Evolutionary conservation across 2,329 filamentous ascomycete species (phyloP).

Genomic region (Aureobasidium sp.): DNA sequence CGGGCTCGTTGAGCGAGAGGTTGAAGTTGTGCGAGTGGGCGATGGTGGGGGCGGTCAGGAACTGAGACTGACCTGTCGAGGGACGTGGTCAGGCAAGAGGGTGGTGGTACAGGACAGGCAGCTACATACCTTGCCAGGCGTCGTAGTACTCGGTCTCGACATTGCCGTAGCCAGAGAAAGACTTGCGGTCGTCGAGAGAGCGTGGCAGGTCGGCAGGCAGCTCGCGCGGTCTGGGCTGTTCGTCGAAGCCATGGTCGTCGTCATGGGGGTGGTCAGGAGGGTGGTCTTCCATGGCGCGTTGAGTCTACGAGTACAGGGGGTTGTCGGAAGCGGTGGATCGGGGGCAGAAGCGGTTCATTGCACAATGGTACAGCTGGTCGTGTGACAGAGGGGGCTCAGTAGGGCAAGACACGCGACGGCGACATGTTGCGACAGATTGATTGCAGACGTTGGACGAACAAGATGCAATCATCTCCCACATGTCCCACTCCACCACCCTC

Average conservation of each 20-base stretch:
- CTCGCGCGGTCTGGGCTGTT: conserved; percentile 25
- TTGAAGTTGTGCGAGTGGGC: conserved; percentile 81
- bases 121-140: conserved; percentile 79
- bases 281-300: background rate
- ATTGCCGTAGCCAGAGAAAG: conserved; percentile 55
- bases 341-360: background rate
- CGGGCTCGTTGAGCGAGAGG: conserved; percentile 69
- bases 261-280: background rate
- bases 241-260: background rate
- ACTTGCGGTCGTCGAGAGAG: conserved; percentile 79
- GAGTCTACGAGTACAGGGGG: background rate
- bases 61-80: conserved; percentile 77
- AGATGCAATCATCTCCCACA: background rate
- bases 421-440: background rate
- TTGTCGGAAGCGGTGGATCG: background rate
- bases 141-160: conserved; percentile 95
- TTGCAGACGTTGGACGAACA: background rate
- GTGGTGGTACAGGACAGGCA: conserved; percentile 18
- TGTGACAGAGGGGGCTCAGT: background rate
- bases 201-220: conserved; percentile 82
- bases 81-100: background rate
- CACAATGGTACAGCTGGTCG: background rate
- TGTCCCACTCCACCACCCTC: background rate
- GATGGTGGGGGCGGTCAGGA: conserved; percentile 75
- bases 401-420: background rate